Base-by-base conservation (phyloP, 1,284 basidiomycete species). In the Polyporus tsugae region DNA sequence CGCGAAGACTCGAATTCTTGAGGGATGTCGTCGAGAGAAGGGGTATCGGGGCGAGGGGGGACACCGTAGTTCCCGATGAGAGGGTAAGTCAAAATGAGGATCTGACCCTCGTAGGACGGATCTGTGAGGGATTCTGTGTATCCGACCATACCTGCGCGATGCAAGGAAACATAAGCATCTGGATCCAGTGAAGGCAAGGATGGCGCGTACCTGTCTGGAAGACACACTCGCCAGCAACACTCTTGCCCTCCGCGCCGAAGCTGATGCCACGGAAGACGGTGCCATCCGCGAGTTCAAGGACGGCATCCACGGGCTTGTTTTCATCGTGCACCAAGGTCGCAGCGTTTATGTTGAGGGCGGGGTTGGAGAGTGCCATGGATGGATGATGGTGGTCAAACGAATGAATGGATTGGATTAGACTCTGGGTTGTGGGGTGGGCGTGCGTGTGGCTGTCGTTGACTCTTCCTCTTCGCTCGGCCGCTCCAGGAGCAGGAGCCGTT, bases 61-160 rank as follows among this genome's bases (percentile, higher is more conserved):
- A 99, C 97, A 80, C 98, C 98, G 79, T 99, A 99, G 82, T 99
- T 99, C 66, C 98, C 98, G 74, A 99, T 87, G 75, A 99, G 87
- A 5, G 98, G 98, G 83, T 98, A 99, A 6, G 98, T 99, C 74
- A 99, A 87, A 70, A 99, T 92, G 70, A 99, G 91, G 78, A 99
- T 99, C 82, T 99, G 98, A 62, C 96, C 96, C 80, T 97, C 93
- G 83, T 99, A 99, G 2, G 98, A 99, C 19, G 98, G 98, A 81
- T 99, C 98, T 62, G 98, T 99, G 73, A 99, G 85, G 19, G 98
- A 99, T 80, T 99, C 98, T 69, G 96, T 97, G 82, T 99, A 99
- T 59, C 98, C 98, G 71, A 99, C 96, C 97, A 99, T 98, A 68
- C 97, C 97, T 98, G 68, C 64, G 57, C 36, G 46, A 68, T 15